phyloP scores from a whole-genome alignment of 2,329 filamentous ascomycete genomes.

The Onygenales sp. region DNA sequence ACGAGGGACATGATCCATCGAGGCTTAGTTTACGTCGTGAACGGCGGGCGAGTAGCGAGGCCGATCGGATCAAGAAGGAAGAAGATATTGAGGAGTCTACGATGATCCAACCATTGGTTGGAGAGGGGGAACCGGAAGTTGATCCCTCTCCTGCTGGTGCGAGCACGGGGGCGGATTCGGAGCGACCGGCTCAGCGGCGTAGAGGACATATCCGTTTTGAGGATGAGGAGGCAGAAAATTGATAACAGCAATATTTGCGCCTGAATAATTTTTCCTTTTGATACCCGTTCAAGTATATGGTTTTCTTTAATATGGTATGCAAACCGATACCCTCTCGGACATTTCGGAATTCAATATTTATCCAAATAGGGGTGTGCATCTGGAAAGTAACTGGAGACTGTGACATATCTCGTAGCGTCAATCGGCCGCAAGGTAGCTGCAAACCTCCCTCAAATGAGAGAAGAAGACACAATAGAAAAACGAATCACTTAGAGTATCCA shows the following conservation, averaged over 20 bases:
- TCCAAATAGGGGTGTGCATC: no score
- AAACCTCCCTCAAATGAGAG: no score
- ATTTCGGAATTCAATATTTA: no score
- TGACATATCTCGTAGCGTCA: no score
- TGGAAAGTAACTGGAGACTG: no score
- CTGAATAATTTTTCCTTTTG: no score
- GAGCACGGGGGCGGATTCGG: slow-evolving; percentile 4
- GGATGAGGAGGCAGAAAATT: not conserved
- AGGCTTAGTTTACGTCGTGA: not conserved
- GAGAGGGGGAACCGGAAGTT: slow-evolving; percentile 12
- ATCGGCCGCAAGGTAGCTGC: no score
- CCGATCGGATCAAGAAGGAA: slow-evolving; percentile 16
- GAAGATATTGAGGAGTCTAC: slow-evolving; percentile 19
- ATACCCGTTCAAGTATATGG: no score
- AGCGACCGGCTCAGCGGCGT: slow-evolving; percentile 3
- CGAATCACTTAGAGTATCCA: no score
- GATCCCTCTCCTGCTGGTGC: not conserved
- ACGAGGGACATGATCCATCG: slow-evolving; percentile 1
- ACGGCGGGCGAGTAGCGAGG: slow-evolving; percentile 8
- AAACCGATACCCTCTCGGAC: no score
- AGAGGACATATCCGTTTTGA: slow-evolving; percentile 1
- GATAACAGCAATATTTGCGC: not conserved
- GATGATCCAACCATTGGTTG: slow-evolving; percentile 13
- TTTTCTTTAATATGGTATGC: no score
- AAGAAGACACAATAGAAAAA: no score